phyloP scores from a whole-genome alignment of 2,329 filamentous ascomycete genomes.

The Calonectria honghensis region DNA sequence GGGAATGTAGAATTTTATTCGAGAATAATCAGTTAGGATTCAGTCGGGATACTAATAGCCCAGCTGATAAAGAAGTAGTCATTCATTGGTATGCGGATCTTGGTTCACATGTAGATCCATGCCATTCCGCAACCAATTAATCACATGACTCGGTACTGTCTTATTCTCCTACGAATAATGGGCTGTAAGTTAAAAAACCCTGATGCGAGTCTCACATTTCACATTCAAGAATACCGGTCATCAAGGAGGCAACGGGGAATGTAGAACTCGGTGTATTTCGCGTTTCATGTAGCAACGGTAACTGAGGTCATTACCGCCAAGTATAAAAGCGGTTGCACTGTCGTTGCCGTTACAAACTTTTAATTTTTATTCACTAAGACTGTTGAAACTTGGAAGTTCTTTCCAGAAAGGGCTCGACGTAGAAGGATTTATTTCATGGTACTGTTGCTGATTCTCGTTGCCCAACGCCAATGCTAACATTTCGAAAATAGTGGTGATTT shows the following conservation, averaged over 20 bases:
- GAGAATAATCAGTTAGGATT: no score
- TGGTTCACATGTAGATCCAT: slow-evolving; percentile 3
- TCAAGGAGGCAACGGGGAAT: slow-evolving; percentile 13
- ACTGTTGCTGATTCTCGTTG: background rate
- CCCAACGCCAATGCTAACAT: background rate
- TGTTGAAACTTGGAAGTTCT: background rate
- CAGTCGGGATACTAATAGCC: background rate
- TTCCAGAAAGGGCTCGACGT: background rate
- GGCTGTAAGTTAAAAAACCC: background rate
- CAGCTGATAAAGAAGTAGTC: background rate
- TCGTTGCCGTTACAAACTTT: no score
- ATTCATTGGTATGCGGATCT: slow-evolving; percentile 2
- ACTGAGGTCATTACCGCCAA: no score
- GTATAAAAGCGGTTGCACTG: background rate
- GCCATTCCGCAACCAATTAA: background rate
- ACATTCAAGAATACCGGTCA: background rate
- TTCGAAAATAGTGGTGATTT: background rate
- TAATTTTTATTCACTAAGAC: background rate
- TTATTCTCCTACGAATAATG: background rate
- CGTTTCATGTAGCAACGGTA: slow-evolving; percentile 21
- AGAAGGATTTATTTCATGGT: background rate
- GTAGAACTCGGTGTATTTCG: slow-evolving; percentile 16
- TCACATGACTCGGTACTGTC: slow-evolving; percentile 6
- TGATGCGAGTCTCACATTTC: background rate
- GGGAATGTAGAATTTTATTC: background rate